Percentiles rank a stretch among this genome's conserved stretches.
phyloP scores from a whole-genome alignment of 2,329 filamentous ascomycete genomes.

The Aspergillus fischeri region DNA sequence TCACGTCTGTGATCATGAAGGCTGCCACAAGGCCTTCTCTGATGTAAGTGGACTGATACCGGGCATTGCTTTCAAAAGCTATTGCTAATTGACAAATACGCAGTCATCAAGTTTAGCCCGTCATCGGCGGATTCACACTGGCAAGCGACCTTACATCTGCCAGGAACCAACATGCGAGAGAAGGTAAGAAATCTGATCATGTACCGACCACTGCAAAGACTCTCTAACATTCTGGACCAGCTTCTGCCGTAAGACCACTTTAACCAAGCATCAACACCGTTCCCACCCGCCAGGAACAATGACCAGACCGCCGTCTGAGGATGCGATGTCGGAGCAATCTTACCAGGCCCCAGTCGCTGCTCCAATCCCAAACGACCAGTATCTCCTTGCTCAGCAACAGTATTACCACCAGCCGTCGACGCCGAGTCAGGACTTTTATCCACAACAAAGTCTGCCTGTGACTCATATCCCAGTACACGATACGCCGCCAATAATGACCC shows the following conservation, averaged over 20 bases:
- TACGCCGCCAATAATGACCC: constrained; percentile 26
- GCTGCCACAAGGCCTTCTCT: constrained; percentile 42
- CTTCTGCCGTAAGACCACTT: constrained; percentile 40
- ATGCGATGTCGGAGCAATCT: constrained; percentile 34
- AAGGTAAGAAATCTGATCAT: constrained; percentile 24
- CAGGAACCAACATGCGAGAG: constrained; percentile 38
- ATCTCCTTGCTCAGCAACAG: constrained; percentile 33
- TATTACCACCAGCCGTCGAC: constrained; percentile 32
- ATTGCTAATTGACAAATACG: constrained; percentile 6
- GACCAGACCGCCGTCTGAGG: constrained; percentile 34
- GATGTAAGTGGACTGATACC: constrained; percentile 30
- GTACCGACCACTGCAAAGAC: neutral
- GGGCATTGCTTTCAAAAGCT: neutral
- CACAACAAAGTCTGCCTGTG: constrained; percentile 30
- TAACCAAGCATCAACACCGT: constrained; percentile 39
- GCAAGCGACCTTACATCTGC: constrained; percentile 39
- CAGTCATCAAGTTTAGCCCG: constrained; percentile 40
- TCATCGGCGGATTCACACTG: constrained; percentile 38
- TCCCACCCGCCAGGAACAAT: constrained; percentile 33
- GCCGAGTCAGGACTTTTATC: constrained; percentile 35
- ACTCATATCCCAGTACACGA: constrained; percentile 28
- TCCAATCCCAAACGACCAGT: constrained; percentile 31
- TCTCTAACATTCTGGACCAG: constrained; percentile 15
- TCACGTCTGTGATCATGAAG: constrained; percentile 40
- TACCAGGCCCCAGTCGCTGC: constrained; percentile 29